Evolutionary conservation across 768 basidiomycete species (phyloP), one percentile per base, ranked within the genome.

Genomic region (Agrocybe praecox): DNA sequence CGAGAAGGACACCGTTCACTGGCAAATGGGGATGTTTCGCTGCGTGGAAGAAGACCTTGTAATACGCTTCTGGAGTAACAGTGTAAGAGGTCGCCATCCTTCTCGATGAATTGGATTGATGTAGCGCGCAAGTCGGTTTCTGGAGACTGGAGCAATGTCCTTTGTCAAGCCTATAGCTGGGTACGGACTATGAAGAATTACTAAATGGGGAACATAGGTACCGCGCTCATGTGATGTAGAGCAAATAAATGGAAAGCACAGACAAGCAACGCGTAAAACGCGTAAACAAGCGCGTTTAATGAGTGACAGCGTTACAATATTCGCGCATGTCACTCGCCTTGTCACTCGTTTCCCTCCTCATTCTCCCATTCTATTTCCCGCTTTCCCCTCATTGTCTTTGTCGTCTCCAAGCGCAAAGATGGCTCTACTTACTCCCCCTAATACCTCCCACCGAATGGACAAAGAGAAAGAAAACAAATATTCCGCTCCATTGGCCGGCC

Each of bases 1-100:
- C 90, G 1, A 94, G 71, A n/a, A 94, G 75, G 8, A 93, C 84
- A 3, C 92, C 92, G 52, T 90, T 89, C 22, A 90, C 86, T n/a
- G 80, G 78, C 49, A 75, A 78, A 58, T 90, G 87, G 1, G 92
- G 90, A 66, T 91, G 83, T 66, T 90, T 92, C 43, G 89, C 87
- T 7, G 88, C 86, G 70, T 94, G 92, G 21, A 92, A 81, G 69
- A 88, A 83, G 14, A 90, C 72, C 63, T 92, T 90, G 64, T 85
- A 72, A 61, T 92, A 93, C 17, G 89, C 89, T 58, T 78, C 76
- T 49, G 83, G 72, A 6, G 79, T 76, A 63, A 92, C 62, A 15
- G 76, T 78, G 72, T 90, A 89, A 9, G 74, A 72, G 6, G 72
- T 40, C 4, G 36, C 4, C 26, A 29, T 29, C 5, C 9, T 29